Base-by-base conservation (phyloP, 2,329 filamentous ascomycete genomes). In the Aspergillus fischeri region DNA sequence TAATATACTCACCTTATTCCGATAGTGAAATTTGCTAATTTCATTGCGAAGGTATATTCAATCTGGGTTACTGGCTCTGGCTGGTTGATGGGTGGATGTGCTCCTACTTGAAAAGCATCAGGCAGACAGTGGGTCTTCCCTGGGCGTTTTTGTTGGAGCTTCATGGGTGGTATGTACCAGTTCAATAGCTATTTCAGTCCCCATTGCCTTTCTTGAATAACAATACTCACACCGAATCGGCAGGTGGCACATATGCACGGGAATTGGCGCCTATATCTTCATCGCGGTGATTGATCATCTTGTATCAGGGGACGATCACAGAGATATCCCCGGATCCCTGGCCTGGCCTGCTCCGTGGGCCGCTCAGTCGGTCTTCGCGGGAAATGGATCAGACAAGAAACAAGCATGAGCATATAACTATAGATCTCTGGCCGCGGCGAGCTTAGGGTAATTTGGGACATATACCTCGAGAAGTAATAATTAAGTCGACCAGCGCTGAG, bases 101-200 rank as follows among this genome's bases (percentile, higher is more conserved):
- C 47, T 56, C 38, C 3, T 60, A 48, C 25, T 38, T 71, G 3
- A 63, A 52, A 9, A 48, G 57, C 3, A 27, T 57, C n/a, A 53
- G 69, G 47, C 54, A 38, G 9, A 25, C 28, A n/a, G 50, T 70
- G 4, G 66, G 67, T 24, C 54, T 68, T 8, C 65, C 66, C 3
- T 64, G 60, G 57, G 68, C 61, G 1, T 71, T 65, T 51, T 10
- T 63, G 24, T 57, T 71, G 17, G 69, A 72, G 49, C 61, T 72
- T 41, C 69, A 71, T 54, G 70, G 68, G 8, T 72, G 69, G 67
- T 70, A 63, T n/a, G 58, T 56, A 44, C 21, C 8, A 44, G 20
- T 4, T 2, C 9, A 9, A 6, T 35, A 21, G 4, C 4, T 2
- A 20, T 1, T 44, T 44, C 32, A 25, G 21, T 44, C 1, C 28